Evolutionary conservation across 371 early-diverging fungal species (phyloP).

Genomic region (Actinomortierella ambigua): DNA sequence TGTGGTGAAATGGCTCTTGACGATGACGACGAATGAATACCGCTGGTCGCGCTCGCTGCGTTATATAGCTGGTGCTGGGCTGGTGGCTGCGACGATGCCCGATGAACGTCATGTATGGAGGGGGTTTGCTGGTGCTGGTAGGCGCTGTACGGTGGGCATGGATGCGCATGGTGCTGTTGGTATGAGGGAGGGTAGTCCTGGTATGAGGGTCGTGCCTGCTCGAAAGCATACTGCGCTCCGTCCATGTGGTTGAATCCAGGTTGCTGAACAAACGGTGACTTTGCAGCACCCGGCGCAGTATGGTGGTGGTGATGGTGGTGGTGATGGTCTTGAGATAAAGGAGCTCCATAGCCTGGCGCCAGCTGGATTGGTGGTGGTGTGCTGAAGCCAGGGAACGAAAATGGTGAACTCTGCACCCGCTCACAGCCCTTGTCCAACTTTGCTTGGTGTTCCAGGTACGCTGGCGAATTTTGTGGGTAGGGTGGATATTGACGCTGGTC

Average conservation of each 20-base stretch:
- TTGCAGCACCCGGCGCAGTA: neutral
- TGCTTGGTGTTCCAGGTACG: too few relatives aligned
- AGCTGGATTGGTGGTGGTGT: too few relatives aligned
- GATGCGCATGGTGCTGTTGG: neutral
- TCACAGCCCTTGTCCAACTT: too few relatives aligned
- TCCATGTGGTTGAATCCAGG: constrained; percentile 3
- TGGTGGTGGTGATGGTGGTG: constrained; percentile 10
- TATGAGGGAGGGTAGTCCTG: neutral
- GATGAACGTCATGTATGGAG: neutral
- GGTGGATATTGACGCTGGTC: neutral
- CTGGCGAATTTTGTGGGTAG: neutral
- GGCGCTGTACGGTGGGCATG: constrained; percentile 3
- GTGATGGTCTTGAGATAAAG: neutral
- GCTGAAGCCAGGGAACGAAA: too few relatives aligned
- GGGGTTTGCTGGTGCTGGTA: constrained; percentile 10
- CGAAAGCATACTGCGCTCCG: too few relatives aligned
- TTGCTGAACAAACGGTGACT: neutral
- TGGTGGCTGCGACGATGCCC: neutral
- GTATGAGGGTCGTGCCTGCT: too few relatives aligned
- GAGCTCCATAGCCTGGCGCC: too few relatives aligned
- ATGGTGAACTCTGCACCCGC: too few relatives aligned
- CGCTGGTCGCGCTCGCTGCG: neutral
- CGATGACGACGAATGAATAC: neutral
- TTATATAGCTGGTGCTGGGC: neutral
- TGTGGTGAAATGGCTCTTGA: constrained; percentile 1